Conservation (phyloP, 345 rosid species). For the Adansonia digitata region DNA sequence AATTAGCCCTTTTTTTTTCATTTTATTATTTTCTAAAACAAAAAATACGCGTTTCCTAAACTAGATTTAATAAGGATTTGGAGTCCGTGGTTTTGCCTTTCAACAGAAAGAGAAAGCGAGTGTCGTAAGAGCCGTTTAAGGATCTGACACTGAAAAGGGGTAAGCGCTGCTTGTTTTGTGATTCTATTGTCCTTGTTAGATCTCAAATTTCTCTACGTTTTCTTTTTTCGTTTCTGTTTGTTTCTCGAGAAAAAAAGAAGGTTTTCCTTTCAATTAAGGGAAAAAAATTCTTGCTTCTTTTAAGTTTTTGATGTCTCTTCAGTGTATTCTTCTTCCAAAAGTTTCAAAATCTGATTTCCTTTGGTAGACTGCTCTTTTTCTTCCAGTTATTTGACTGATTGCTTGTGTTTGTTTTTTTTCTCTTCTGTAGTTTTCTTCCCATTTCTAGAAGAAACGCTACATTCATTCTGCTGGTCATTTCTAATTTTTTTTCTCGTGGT, state of each 20-base stretch:
- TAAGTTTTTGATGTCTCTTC: neutral
- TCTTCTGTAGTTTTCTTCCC: neutral
- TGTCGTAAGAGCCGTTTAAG: slow-evolving; percentile 19
- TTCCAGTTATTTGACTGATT: neutral
- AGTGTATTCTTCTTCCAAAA: neutral
- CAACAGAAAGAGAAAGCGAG: slow-evolving; percentile 9
- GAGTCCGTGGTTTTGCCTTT: slow-evolving; percentile 21
- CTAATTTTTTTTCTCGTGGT: neutral
- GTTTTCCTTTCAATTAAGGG: neutral
- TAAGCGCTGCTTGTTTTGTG: slow-evolving; percentile 13
- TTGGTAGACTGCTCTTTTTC: neutral
- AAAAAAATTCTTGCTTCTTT: neutral
- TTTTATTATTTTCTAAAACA: neutral
- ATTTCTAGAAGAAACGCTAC: neutral
- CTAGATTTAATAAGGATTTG: slow-evolving; percentile 30
- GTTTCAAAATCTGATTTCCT: neutral
- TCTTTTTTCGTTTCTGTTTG: slow-evolving; percentile 8
- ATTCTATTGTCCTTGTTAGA: neutral
- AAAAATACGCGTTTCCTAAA: neutral
- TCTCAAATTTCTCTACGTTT: neutral
- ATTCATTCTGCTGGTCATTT: neutral
- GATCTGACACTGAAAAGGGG: slow-evolving; percentile 1
- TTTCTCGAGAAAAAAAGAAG: slow-evolving; percentile 3
- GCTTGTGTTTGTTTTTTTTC: neutral
- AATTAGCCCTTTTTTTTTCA: neutral